A percentile compares a stretch with the other conserved stretches of the same genome.
phyloP scores from a whole-genome alignment of 2,329 filamentous ascomycete genomes.

The Furcasterigmium sp. region DNA sequence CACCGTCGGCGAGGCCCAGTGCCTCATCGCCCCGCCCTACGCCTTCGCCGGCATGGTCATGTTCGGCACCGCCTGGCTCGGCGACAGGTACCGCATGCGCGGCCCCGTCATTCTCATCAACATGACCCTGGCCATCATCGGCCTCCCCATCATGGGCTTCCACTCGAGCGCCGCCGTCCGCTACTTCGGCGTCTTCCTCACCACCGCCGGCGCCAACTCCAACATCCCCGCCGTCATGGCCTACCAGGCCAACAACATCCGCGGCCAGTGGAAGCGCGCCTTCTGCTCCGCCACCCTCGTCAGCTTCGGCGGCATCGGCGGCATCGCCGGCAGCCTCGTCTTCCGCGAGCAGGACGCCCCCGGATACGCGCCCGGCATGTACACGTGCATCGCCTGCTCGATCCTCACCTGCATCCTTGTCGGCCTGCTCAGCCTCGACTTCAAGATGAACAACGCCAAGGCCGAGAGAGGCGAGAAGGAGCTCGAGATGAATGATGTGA shows the following conservation, averaged over 20 bases:
- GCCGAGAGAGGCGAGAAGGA: slow-evolving; percentile 49
- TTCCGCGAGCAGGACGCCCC: slow-evolving; percentile 57
- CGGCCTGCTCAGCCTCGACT: slow-evolving; percentile 30
- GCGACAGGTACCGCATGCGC: slow-evolving; percentile 62
- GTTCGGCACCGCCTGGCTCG: slow-evolving; percentile 53
- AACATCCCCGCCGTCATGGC: slow-evolving; percentile 72
- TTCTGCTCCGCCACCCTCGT: slow-evolving; percentile 73
- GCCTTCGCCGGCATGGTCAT: slow-evolving; percentile 60
- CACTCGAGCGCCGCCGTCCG: slow-evolving; percentile 47
- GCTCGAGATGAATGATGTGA: slow-evolving; percentile 45
- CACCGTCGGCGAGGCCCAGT: slow-evolving; percentile 57
- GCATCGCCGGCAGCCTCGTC: slow-evolving; percentile 69
- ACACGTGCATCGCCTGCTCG: slow-evolving; percentile 46
- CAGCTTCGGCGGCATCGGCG: slow-evolving; percentile 71
- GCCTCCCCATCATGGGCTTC: slow-evolving; percentile 70
- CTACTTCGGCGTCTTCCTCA: slow-evolving; percentile 71
- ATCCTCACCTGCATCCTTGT: slow-evolving; percentile 42
- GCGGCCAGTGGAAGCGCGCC: slow-evolving; percentile 83
- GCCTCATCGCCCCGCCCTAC: slow-evolving; percentile 67
- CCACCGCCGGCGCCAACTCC: slow-evolving; percentile 70
- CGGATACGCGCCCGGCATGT: slow-evolving; percentile 49
- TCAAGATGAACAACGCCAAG: slow-evolving; percentile 38
- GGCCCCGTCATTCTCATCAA: slow-evolving; percentile 64
- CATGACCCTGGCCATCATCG: slow-evolving; percentile 60
- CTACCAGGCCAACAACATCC: slow-evolving; percentile 84